Conservation (phyloP, 176 grass and related monocot species). For the Ensete glaucum region DNA sequence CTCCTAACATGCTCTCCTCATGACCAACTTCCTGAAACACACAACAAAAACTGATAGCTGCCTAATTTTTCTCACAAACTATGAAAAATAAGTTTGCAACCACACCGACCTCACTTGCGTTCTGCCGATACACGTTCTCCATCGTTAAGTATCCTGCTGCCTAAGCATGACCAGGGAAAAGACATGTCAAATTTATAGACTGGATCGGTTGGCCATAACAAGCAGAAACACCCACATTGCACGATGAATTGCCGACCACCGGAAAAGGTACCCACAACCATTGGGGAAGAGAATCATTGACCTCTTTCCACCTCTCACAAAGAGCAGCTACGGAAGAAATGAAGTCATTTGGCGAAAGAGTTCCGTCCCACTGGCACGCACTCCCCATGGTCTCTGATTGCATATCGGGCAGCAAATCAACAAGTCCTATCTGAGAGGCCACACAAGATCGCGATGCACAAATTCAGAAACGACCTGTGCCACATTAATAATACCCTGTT, state of each 20-base stretch:
- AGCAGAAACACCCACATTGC: constrained; percentile 25
- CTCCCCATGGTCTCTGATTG: constrained; percentile 29
- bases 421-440: neutral
- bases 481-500: too few relatives aligned
- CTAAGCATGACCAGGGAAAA: constrained; percentile 26
- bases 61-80: neutral
- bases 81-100: neutral
- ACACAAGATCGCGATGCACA: neutral
- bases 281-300: constrained; percentile 39
- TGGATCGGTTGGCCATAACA: neutral
- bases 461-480: neutral
- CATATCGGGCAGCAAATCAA: neutral
- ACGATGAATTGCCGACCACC: constrained; percentile 28
- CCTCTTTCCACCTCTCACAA: constrained; percentile 48
- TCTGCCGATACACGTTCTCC: constrained; percentile 28
- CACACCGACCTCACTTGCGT: constrained; percentile 20
- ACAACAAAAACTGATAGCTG: constrained; percentile 2
- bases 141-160: constrained; percentile 57
- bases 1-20: neutral
- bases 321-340: constrained; percentile 38
- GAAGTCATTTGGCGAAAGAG: constrained; percentile 41
- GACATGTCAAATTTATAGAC: neutral
- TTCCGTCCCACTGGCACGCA: constrained; percentile 31
- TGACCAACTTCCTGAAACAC: constrained; percentile 22
- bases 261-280: constrained; percentile 56